phyloP scores from a whole-genome alignment of 352 stramenopile species.

The Pelagophyceae sp. region DNA sequence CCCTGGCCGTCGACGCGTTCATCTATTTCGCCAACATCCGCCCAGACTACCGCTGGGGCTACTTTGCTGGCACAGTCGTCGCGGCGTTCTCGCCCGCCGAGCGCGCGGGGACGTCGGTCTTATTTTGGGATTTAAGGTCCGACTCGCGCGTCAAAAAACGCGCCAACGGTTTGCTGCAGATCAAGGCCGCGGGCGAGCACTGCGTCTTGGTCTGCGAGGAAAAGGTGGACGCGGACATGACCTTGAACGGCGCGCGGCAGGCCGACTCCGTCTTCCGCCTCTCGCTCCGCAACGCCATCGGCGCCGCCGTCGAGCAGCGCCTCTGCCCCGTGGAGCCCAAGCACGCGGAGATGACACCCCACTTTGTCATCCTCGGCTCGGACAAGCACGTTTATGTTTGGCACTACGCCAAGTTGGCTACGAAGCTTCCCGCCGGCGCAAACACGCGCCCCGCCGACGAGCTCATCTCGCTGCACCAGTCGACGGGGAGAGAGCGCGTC shows the following conservation, averaged over 20 bases:
- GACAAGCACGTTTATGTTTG: slow-evolving; percentile 75
- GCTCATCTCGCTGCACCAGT: slow-evolving; percentile 43
- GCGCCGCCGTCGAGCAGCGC: slow-evolving; percentile 56
- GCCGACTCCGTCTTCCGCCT: background rate
- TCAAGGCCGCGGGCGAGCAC: slow-evolving; percentile 66
- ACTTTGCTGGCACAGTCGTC: slow-evolving; percentile 70
- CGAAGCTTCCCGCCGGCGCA: slow-evolving; percentile 18
- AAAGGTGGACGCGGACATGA: slow-evolving; percentile 47
- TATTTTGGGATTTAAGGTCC: slow-evolving; percentile 26
- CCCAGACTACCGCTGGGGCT: slow-evolving; percentile 77
- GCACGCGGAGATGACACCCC: slow-evolving; percentile 70
- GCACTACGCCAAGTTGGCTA: slow-evolving; percentile 61
- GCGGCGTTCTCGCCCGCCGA: slow-evolving; percentile 78
- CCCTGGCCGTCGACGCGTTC: slow-evolving; percentile 79
- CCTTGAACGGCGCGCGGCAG: too few species aligned
- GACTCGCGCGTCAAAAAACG: slow-evolving; percentile 21
- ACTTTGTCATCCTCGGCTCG: slow-evolving; percentile 64
- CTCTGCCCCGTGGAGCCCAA: slow-evolving; percentile 67
- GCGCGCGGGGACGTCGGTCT: slow-evolving; percentile 33
- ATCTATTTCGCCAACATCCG: slow-evolving; percentile 91
- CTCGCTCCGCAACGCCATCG: slow-evolving; percentile 38
- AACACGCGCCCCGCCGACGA: slow-evolving; percentile 41
- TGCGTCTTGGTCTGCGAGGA: slow-evolving; percentile 57
- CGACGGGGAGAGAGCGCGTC: slow-evolving; percentile 62
- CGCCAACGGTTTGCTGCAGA: slow-evolving; percentile 16